phyloP scores from a whole-genome alignment of 75 land plant species.

The Gnetum montanum region DNA sequence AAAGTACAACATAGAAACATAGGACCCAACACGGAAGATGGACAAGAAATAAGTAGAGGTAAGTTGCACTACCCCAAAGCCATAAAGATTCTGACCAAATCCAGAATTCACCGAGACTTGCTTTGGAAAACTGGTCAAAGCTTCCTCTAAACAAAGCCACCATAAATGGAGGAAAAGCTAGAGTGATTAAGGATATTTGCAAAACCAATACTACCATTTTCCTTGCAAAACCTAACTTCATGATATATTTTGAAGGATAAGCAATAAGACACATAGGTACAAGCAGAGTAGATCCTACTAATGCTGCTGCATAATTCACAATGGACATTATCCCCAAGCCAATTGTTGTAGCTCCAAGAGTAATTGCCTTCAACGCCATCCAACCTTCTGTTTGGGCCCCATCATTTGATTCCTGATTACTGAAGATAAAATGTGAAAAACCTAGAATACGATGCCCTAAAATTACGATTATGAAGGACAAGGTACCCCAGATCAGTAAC shows the following conservation, averaged over 20 bases:
- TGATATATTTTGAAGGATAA: constrained; percentile 38
- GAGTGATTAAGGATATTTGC: constrained; percentile 18
- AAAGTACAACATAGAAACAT: constrained; percentile 41
- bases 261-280: constrained; percentile 67
- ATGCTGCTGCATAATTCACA: constrained; percentile 80
- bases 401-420: background rate
- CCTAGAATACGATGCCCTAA: constrained; percentile 15
- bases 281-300: constrained; percentile 61
- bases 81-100: constrained; percentile 55
- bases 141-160: constrained; percentile 26
- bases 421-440: constrained; percentile 1
- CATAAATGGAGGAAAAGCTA: constrained; percentile 52
- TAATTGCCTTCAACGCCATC: constrained; percentile 60
- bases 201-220: constrained; percentile 9
- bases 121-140: constrained; percentile 13
- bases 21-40: constrained; percentile 83
- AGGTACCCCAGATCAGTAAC: constrained; percentile 34
- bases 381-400: constrained; percentile 29
- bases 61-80: constrained; percentile 82
- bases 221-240: constrained; percentile 5
- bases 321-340: constrained; percentile 79
- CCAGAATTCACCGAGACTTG: constrained; percentile 47
- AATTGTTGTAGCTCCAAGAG: constrained; percentile 50
- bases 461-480: constrained; percentile 22
- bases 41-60: constrained; percentile 47